Evolutionary conservation across 2,329 filamentous ascomycete genomes (phyloP), one percentile per base, ranked within the genome.

Genomic region (Orbilia quercus): DNA sequence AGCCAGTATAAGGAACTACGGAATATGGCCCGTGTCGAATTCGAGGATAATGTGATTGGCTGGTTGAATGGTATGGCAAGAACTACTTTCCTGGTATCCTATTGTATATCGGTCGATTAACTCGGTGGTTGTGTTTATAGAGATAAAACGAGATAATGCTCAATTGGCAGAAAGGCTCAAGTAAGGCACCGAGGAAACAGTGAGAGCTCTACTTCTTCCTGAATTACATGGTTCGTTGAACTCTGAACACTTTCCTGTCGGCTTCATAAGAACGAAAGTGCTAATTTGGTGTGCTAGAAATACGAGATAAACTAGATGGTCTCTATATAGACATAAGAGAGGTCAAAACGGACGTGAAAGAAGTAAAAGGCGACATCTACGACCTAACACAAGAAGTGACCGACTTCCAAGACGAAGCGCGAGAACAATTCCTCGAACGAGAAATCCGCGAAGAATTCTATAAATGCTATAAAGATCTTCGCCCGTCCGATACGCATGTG

Each of bases 21-120:
- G 16, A 42, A 16, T 14, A 55, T 57, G 48, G 55, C 55, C 1
- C 25, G 20, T 7, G 22, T 57, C 16, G 55, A 70, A 25, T 70
- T 70, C 31, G 65, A 70, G 22, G 65, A 70, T 11, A 50, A 62
- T 48, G 50, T 70, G 11, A 55, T 70, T 9, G 40, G 48, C 0
- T 70, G 38, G 28, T n/a, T 70, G n/a, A 48, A 62, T 22, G 57
- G 65, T 55, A 40, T 20, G 7, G n/a, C 3, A 47, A 47, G 4
- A 6, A 6, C 7, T 22, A 23, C 12, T 42, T 16, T 23, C 1
- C 25, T 16, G 6, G 1, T 11, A 12, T 40, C 23, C 2, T 23
- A 25, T 42, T n/a, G 7, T 28, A 14, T 12, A 22, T 23, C 7
- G 7, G 25, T 18, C 14, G n/a, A 48, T 20, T 54, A 16, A n/a